These are phyloP conservation scores for Neocatenulostroma microsporum DNA, from an alignment of 2,329 filamentous ascomycete species.

Conservation along the genomic window DNA sequence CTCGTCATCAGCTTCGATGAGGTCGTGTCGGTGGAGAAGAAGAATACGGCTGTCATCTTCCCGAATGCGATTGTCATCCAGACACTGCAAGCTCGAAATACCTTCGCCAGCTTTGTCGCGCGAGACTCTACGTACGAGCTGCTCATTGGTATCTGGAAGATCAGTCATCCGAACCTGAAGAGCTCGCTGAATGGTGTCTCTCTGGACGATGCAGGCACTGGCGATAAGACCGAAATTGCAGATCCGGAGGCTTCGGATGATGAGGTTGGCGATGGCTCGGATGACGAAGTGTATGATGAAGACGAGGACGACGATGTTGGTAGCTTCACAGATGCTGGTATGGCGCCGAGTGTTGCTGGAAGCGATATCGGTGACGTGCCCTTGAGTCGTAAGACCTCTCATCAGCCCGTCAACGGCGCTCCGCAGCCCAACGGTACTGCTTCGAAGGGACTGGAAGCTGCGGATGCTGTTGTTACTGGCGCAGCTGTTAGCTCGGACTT, in stretches of 20 bases:
- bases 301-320: constrained; percentile 60
- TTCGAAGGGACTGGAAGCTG: constrained; percentile 22
- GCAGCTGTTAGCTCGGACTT: constrained; percentile 54
- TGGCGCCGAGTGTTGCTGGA: constrained; percentile 42
- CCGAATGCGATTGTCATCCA: constrained; percentile 97
- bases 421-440: constrained; percentile 32
- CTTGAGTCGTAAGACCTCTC: constrained; percentile 65
- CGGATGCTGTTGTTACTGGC: constrained; percentile 34
- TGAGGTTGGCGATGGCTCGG: constrained; percentile 55
- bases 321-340: constrained; percentile 50
- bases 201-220: constrained; percentile 66
- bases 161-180: constrained; percentile 84
- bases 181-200: constrained; percentile 85
- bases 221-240: constrained; percentile 85
- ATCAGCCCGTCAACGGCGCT: constrained; percentile 32
- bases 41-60: constrained; percentile 89
- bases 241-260: constrained; percentile 49
- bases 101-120: constrained; percentile 91
- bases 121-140: constrained; percentile 94
- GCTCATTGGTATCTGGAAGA: constrained; percentile 97
- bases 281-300: constrained; percentile 71
- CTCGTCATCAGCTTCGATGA: constrained; percentile 98
- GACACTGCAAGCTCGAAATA: constrained; percentile 87
- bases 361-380: constrained; percentile 44
- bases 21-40: constrained; percentile 92